These are phyloP conservation scores for Podaxis sp. DNA, from an alignment of 768 basidiomycete species.

Conservation along the genomic window DNA sequence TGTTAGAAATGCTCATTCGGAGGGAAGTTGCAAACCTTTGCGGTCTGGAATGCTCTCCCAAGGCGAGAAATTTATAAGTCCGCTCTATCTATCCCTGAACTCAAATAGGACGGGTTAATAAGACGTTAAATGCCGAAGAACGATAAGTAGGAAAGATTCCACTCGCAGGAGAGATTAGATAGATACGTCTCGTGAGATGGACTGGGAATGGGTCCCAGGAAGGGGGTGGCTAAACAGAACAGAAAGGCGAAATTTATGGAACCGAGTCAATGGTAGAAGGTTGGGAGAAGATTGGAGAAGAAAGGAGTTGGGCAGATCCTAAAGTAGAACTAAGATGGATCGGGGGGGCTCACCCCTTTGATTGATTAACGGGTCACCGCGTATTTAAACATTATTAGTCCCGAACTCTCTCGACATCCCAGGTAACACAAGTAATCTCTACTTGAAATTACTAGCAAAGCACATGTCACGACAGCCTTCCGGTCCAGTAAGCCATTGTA, in stretches of 20 bases:
- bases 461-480: no score
- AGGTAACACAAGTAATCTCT: not conserved
- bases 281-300: not conserved
- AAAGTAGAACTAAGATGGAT: not conserved
- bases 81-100: not conserved
- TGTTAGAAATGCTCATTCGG: conserved; percentile 4
- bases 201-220: not conserved
- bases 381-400: not conserved
- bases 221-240: not conserved
- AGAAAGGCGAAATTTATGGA: not conserved
- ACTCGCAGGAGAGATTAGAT: not conserved
- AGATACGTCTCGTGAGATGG: conserved; percentile 4
- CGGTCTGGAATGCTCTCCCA: not conserved
- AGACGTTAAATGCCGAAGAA: not conserved
- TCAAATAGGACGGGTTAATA: not conserved
- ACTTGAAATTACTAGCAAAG: not conserved
- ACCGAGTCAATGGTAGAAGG: not conserved
- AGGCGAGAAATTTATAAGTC: not conserved
- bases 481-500: no score
- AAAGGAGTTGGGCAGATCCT: not conserved
- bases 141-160: not conserved
- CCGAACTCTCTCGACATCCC: not conserved
- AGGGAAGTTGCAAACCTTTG: not conserved
- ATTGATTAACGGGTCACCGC: not conserved
- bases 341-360: not conserved